Evolutionary conservation across 2,329 filamentous ascomycete species (phyloP).

Genomic region (Chaetomiaceae sp.): DNA sequence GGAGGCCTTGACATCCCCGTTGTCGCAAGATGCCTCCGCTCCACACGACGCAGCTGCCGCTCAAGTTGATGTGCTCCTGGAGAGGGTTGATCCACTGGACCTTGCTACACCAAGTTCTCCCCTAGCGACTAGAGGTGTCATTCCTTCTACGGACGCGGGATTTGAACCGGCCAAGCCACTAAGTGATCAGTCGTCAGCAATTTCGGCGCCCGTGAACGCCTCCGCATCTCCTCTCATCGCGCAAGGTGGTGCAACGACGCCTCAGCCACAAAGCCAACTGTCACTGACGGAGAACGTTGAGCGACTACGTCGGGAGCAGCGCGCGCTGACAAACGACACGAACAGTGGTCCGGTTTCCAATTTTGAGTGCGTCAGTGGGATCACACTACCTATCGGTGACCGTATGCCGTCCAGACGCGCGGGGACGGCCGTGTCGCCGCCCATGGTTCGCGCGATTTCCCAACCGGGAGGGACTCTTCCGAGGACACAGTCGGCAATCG

Average conservation of each 20-base stretch:
- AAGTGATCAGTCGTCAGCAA: slow-evolving; percentile 4
- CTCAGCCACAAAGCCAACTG: slow-evolving; percentile 14
- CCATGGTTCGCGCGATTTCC: slow-evolving; percentile 48
- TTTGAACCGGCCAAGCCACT: slow-evolving; percentile 9
- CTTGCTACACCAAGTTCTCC: slow-evolving; percentile 38
- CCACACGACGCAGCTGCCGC: slow-evolving; percentile 19
- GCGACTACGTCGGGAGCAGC: slow-evolving; percentile 46
- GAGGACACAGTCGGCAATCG: slow-evolving; percentile 39
- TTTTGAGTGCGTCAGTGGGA: slow-evolving; percentile 18
- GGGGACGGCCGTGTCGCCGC: slow-evolving; percentile 43
- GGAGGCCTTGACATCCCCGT: slow-evolving; percentile 15
- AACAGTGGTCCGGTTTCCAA: slow-evolving; percentile 19
- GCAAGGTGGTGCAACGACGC: slow-evolving; percentile 4
- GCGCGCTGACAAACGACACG: slow-evolving; percentile 30
- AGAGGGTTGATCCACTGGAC: slow-evolving; percentile 46
- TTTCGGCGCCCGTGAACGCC: slow-evolving; percentile 22
- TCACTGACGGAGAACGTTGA: slow-evolving; percentile 43
- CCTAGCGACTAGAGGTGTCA: slow-evolving; percentile 19
- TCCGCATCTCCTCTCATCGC: slow-evolving; percentile 4
- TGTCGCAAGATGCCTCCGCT: slow-evolving; percentile 1
- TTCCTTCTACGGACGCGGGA: slow-evolving; percentile 11
- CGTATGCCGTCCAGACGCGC: slow-evolving; percentile 37
- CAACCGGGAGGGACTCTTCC: slow-evolving; percentile 44
- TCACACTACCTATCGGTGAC: slow-evolving; percentile 18
- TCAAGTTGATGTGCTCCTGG: slow-evolving; percentile 29